Conservation (phyloP, 2,329 filamentous ascomycete species). For the Diaporthe helianthi region DNA sequence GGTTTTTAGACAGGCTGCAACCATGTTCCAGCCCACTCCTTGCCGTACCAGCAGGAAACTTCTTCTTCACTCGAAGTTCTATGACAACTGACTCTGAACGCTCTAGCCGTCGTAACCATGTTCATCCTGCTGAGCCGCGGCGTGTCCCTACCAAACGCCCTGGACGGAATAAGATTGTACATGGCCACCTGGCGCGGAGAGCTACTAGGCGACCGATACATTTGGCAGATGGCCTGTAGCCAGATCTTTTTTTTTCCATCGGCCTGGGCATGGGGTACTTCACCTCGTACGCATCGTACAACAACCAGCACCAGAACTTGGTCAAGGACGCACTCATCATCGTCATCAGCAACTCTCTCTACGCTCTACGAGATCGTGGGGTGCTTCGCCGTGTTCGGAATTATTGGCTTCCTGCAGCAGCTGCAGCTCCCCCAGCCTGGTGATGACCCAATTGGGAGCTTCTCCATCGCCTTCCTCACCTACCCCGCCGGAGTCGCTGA, state of each 20-base stretch:
- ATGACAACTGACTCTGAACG: no score
- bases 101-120: background rate
- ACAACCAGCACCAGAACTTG: conserved; percentile 15
- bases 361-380: conserved; percentile 13
- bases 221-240: background rate
- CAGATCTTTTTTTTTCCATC: conserved; percentile 9
- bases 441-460: background rate
- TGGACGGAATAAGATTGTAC: background rate
- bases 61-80: no score
- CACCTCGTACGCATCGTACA: conserved; percentile 1
- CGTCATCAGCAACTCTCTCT: background rate
- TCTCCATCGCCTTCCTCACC: background rate
- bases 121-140: background rate
- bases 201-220: background rate
- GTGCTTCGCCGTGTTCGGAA: background rate
- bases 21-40: no score
- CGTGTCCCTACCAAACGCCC: background rate
- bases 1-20: no score
- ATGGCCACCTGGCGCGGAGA: background rate
- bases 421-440: conserved; percentile 5
- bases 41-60: no score
- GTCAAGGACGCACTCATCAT: background rate
- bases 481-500: background rate
- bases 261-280: conserved; percentile 8
- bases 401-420: background rate